Conservation (phyloP, 345 rosid species). For the Camelina sativa region DNA sequence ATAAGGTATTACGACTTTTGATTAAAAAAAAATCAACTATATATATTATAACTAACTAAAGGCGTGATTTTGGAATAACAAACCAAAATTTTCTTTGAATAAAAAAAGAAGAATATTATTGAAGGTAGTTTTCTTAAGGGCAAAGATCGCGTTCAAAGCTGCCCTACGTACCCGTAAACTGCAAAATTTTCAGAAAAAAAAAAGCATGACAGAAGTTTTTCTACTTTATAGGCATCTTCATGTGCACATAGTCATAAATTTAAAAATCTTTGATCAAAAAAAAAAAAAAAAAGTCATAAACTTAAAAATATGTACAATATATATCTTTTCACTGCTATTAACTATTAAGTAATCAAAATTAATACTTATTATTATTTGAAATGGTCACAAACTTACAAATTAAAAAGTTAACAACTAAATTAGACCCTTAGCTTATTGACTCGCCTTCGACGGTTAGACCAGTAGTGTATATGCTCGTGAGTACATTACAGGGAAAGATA, state of each 20-base stretch:
- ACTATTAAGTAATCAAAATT: neutral
- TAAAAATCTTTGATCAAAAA: too few relatives aligned
- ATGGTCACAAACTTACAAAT: neutral
- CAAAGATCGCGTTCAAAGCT: conserved; percentile 11
- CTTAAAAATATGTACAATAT: neutral
- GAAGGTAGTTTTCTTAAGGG: conserved; percentile 32
- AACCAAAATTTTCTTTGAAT: neutral
- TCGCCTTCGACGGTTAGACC: too few relatives aligned
- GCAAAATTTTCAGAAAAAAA: neutral
- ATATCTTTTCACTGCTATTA: neutral
- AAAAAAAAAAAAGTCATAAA: too few relatives aligned
- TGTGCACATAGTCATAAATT: conserved; percentile 26
- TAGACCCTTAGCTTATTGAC: too few relatives aligned
- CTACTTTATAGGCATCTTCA: neutral
- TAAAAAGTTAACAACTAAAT: neutral
- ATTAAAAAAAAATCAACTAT: neutral
- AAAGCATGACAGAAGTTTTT: neutral
- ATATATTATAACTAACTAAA: neutral
- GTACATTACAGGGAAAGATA: too few relatives aligned
- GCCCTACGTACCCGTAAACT: conserved; percentile 3
- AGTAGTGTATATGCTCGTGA: too few relatives aligned
- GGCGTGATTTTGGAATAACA: neutral
- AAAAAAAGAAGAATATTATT: neutral
- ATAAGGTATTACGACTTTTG: neutral
- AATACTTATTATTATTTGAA: neutral